Base-by-base conservation (phyloP, 2,329 filamentous ascomycete species). In the Fusarium tricinctum region DNA sequence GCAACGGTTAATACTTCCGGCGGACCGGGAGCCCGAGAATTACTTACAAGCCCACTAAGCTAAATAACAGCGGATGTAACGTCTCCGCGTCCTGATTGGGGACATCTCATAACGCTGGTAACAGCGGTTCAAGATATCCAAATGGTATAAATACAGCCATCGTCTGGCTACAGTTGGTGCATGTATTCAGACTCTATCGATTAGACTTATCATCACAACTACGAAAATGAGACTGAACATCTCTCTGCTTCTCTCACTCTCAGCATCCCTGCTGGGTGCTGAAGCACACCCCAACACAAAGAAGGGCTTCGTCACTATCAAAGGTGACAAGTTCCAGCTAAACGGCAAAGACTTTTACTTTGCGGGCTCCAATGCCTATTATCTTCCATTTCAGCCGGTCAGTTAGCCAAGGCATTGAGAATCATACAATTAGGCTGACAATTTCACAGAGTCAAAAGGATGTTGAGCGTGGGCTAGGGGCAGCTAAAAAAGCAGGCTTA, bases 361-460 rank as follows among this genome's bases (percentile, higher is more conserved):
- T 64, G 83, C 83, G 15, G 85, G 85, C 20, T 85, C 81, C 47
- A 88, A 88, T 75, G 79, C 82, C 40, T 88, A 87, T 77, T 88
- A 85, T 83, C 81, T 86, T 48, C 66, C 70, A 2, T 72, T 72
- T 46, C 56, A 63, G 7, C 43, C 46, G 7, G 70, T 66, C 38
- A 50, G 47, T 40, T 23, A 47, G 30, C 12, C 13, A 2, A 2
- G 1, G 10, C 0, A 19, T 6, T 9, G 6, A 2, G 8, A 14
- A n/a, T 2, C 19, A 6, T 3, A 13, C 6, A 5, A 5, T 23
- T 23, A 1, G 28, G 58, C 22, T 4, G 6, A 4, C 7, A n/a
- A 3, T 2, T 67, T 70, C 23, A 83, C 42, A 84, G 80, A 69
- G 83, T 57, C 80, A 86, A 13, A 63, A 79, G 12, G 56, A 59